Evolutionary conservation across 805 yeast genomes (phyloP).

Genomic region (Scheffersomyces ergatensis): DNA sequence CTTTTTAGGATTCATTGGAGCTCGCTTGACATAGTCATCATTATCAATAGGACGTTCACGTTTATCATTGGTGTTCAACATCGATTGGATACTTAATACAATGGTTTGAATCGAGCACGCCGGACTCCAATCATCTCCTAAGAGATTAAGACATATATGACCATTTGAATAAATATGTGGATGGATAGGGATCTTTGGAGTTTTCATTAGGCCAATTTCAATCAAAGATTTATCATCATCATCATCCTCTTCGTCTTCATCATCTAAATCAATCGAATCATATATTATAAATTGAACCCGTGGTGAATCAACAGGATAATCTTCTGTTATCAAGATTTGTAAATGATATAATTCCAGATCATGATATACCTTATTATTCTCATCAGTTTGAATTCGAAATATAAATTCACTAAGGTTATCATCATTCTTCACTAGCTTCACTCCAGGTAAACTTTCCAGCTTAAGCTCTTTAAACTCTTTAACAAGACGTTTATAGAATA

Average conservation of each 20-base stretch:
- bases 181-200: slow-evolving; percentile 70
- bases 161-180: slow-evolving; percentile 78
- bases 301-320: slow-evolving; percentile 61
- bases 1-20: slow-evolving; percentile 57
- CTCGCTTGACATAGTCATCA: slow-evolving; percentile 43
- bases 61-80: slow-evolving; percentile 50
- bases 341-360: slow-evolving; percentile 34
- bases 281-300: slow-evolving; percentile 48
- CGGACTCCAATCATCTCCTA: slow-evolving; percentile 69
- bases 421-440: slow-evolving; percentile 15
- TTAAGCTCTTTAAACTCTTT: slow-evolving; percentile 22
- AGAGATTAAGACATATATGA: slow-evolving; percentile 68
- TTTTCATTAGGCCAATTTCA: slow-evolving; percentile 6
- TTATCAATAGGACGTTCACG: slow-evolving; percentile 60
- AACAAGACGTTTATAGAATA: slow-evolving; percentile 24
- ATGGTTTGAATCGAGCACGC: slow-evolving; percentile 51
- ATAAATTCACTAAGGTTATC: slow-evolving; percentile 18
- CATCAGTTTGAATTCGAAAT: slow-evolving; percentile 15
- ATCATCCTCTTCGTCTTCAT: slow-evolving; percentile 4
- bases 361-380: slow-evolving; percentile 10
- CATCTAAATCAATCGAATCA: slow-evolving; percentile 2
- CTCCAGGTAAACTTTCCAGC: slow-evolving; percentile 16
- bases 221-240: slow-evolving; percentile 6
- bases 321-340: slow-evolving; percentile 38
- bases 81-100: slow-evolving; percentile 60